A percentile compares a stretch with the other conserved stretches of the same genome.
Conservation (phyloP, 306 rosid genomes). For the Sindora glabra region DNA sequence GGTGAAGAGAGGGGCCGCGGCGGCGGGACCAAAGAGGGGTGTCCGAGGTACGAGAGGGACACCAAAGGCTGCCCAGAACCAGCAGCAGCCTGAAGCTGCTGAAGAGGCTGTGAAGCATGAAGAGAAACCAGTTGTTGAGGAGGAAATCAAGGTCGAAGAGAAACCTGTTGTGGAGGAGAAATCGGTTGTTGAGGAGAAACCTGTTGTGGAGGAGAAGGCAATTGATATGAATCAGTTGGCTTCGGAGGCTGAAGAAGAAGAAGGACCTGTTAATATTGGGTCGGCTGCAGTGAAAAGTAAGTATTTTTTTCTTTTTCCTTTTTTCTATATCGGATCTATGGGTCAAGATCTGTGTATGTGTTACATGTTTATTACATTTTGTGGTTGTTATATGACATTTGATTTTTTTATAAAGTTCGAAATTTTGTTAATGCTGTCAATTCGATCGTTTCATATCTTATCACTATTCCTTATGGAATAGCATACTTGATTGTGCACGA, state of each 20-base stretch:
- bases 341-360: not conserved
- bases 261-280: constrained; percentile 26
- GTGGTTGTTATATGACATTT: not conserved
- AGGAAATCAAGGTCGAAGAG: constrained; percentile 35
- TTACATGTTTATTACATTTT: not conserved
- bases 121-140: constrained; percentile 26
- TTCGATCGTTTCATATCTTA: not conserved
- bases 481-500: not conserved
- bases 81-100: constrained; percentile 24
- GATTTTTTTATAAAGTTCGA: not conserved
- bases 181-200: constrained; percentile 21
- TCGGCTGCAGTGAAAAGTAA: constrained; percentile 43
- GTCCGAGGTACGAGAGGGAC: constrained; percentile 50
- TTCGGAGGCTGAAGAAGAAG: constrained; percentile 4
- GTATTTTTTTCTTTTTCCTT: not conserved
- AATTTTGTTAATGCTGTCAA: not conserved
- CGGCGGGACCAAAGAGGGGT: constrained; percentile 55
- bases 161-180: constrained; percentile 25
- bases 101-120: constrained; percentile 25
- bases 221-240: constrained; percentile 16
- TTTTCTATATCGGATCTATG: no score
- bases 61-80: constrained; percentile 44
- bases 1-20: constrained; percentile 68
- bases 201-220: constrained; percentile 17
- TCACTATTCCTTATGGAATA: not conserved